Percentiles rank a stretch among this genome's conserved stretches.
These are phyloP conservation scores for Gentiana macrophylla DNA, from an alignment of 257 asterid species.

Conservation along the genomic window DNA sequence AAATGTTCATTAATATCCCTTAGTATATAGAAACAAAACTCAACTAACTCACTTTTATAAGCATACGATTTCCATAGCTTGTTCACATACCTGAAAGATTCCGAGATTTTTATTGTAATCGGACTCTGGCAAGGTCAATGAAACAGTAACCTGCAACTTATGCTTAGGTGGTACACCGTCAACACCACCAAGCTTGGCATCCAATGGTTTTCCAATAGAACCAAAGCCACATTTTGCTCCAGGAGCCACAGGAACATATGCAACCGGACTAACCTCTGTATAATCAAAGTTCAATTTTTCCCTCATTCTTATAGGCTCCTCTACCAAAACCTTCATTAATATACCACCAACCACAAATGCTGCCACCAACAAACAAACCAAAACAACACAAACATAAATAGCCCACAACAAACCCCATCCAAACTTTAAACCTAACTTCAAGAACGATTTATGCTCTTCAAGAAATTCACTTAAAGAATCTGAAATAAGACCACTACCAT, in stretches of 20 bases:
- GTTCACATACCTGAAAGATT: conserved; percentile 58
- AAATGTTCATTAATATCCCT: no score
- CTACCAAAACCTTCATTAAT: conserved; percentile 43
- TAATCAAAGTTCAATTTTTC: conserved; percentile 74
- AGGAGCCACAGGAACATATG: conserved; percentile 49
- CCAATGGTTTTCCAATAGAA: conserved; percentile 28
- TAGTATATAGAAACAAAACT: no score
- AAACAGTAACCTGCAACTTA: conserved; percentile 61
- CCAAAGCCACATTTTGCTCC: conserved; percentile 27
- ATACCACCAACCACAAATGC: conserved; percentile 67
- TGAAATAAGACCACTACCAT: conserved; percentile 21
- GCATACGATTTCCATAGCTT: conserved; percentile 4
- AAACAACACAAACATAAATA: conserved; percentile 56
- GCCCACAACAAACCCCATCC: conserved; percentile 95
- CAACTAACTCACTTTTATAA: neutral
- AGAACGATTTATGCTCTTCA: conserved; percentile 40
- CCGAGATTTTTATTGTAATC: conserved; percentile 86
- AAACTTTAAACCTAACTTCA: conserved; percentile 61
- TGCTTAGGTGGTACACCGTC: conserved; percentile 59
- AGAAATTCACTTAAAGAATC: conserved; percentile 40
- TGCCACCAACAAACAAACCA: conserved; percentile 49
- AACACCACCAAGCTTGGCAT: conserved; percentile 22
- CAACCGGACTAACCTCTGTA: conserved; percentile 69
- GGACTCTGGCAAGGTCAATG: conserved; percentile 68
- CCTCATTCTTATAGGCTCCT: conserved; percentile 59